phyloP scores from a whole-genome alignment of 306 rosid species.

The Corylus heterophylla region DNA sequence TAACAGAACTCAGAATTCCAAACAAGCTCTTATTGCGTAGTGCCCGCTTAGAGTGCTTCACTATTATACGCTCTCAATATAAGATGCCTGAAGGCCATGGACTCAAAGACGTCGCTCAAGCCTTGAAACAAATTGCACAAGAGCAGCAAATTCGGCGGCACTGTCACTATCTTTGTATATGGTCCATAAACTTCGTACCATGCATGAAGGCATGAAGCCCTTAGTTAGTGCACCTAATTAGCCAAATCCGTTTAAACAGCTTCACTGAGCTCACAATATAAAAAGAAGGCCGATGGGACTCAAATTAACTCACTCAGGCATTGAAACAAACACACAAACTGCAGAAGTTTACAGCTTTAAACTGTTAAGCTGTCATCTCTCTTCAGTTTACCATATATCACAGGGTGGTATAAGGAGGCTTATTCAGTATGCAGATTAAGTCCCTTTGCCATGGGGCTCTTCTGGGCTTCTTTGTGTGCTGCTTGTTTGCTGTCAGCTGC shows the following conservation, averaged over 20 bases:
- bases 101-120: no score
- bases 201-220: no score
- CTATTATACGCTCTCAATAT: no score
- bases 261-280: neutral
- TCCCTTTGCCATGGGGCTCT: constrained; percentile 23
- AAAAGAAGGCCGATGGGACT: no score
- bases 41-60: no score
- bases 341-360: neutral
- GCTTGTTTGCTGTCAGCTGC: constrained; percentile 34
- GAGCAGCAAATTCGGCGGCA: neutral
- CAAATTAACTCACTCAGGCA: neutral
- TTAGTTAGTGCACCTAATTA: neutral
- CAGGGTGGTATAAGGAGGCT: neutral
- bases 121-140: neutral
- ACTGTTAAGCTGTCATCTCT: neutral
- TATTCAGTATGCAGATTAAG: constrained; percentile 23
- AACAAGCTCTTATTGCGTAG: no score
- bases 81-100: no score
- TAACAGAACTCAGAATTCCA: no score
- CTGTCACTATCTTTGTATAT: neutral
- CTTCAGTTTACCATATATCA: no score
- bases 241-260: neutral
- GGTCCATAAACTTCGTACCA: neutral
- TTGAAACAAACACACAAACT: neutral
- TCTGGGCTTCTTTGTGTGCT: constrained; percentile 31